Base-by-base conservation (phyloP, 108 stramenopile genomes). In the Aurantiochytrium sp. region DNA sequence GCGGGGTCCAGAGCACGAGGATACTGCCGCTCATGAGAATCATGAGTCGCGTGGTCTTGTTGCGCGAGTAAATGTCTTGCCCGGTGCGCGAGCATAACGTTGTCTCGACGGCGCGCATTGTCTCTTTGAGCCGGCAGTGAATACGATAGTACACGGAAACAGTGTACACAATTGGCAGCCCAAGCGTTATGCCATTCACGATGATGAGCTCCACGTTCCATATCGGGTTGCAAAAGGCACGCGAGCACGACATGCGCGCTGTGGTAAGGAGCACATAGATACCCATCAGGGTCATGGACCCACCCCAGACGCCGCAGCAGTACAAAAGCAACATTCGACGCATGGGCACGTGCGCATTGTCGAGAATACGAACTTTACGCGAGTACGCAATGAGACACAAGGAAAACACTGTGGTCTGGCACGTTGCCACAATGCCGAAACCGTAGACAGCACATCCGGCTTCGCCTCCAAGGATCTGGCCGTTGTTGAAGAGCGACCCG, bases 331-430 rank as follows among this genome's bases (percentile, higher is more conserved):
- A 12, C 51, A 53, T 53, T 6, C 76, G 76, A 6, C 51, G 45
- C 25, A 53, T 83, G 12, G 76, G 23, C 19, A 83, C 6, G 51
- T 53, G 19, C 10, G 18, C 19, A 83, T 83, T 83, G 1, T 83
- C 51, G 76, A 83, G 45, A 35, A 83, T 83, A 45, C 76, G 76
- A 12, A 83, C 51, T 23, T 83, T 83, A 18, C 76, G 76, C n/a
- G 76, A 83, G 51, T 53, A 83, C 51, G 76, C 76, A 53, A 83
- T 83, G 49, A 83, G 28, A 45, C 23, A 47, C 19, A 83, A 45
- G 6, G 76, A 83, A 83, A 83, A 83, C 76, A 83, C 76, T 1
- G 76, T 83, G 12, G 76, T 53, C 45, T 83, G 76, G 76, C 76
- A 83, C 25, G 76, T 83, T 23, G 16, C 23, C 6, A 83, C 76